Percentiles rank a stretch among this genome's conserved stretches.
Conservation (phyloP, 177 flowering plant genomes). For the Tripterygium wilfordii region DNA sequence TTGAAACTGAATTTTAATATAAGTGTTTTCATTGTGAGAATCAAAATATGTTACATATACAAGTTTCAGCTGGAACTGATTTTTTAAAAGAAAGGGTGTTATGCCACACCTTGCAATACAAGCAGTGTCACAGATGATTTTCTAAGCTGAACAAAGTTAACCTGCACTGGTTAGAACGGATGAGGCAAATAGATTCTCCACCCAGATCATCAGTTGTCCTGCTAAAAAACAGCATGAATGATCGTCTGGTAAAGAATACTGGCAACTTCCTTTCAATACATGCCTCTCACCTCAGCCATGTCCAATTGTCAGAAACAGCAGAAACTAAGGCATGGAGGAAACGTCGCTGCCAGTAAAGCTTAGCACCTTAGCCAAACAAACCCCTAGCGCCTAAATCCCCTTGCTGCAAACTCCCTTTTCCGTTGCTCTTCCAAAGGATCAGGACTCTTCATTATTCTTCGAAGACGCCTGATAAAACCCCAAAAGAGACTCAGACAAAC, state of each 20-base stretch:
- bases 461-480: constrained; percentile 45
- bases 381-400: constrained; percentile 67
- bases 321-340: constrained; percentile 3
- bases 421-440: constrained; percentile 95
- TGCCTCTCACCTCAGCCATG: constrained; percentile 58
- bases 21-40: constrained; percentile 39
- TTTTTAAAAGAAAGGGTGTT: constrained; percentile 20
- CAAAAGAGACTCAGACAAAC: not conserved
- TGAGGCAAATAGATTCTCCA: constrained; percentile 20
- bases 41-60: constrained; percentile 66
- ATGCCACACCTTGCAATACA: constrained; percentile 60
- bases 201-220: constrained; percentile 36
- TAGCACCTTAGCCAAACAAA: constrained; percentile 52
- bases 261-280: constrained; percentile 42
- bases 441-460: constrained; percentile 85
- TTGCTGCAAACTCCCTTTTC: constrained; percentile 72
- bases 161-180: constrained; percentile 25
- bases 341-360: not conserved
- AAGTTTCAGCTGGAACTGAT: constrained; percentile 38
- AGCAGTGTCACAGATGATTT: constrained; percentile 30
- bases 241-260: constrained; percentile 29
- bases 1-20: constrained; percentile 26
- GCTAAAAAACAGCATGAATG: constrained; percentile 59
- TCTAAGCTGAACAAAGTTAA: constrained; percentile 30
- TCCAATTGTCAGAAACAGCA: constrained; percentile 1